phyloP scores from a whole-genome alignment of 202 grass and related monocot species.

The Schoenoplectus tabernaemontani region DNA sequence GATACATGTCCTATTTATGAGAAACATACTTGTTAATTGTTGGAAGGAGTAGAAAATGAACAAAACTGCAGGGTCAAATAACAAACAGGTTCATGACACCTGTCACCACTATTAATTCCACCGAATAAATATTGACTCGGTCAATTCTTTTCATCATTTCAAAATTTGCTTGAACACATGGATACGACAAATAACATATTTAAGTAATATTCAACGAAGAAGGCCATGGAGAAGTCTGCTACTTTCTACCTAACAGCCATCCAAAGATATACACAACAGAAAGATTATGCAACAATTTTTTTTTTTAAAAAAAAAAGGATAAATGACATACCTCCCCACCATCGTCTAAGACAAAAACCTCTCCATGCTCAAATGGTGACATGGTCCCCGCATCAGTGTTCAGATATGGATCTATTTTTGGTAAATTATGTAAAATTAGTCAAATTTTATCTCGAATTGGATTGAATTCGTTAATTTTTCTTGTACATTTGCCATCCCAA shows the following conservation, averaged over 20 bases:
- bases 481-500: not conserved
- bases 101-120: not conserved
- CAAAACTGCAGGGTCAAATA: not conserved
- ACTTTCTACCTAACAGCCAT: not conserved
- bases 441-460: not conserved
- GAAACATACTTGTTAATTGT: not conserved
- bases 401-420: slow-evolving; percentile 33
- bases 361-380: slow-evolving; percentile 38
- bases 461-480: not conserved
- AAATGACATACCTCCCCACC: slow-evolving; percentile 29
- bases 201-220: not conserved
- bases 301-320: not conserved
- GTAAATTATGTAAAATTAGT: not conserved
- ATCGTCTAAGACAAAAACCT: slow-evolving; percentile 39
- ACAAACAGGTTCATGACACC: not conserved
- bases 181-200: not conserved
- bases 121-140: not conserved
- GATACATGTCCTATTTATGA: not conserved
- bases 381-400: slow-evolving; percentile 41
- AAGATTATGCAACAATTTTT: slow-evolving; percentile 10
- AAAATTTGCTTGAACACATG: not conserved
- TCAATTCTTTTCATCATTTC: not conserved
- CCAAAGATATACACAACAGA: not conserved
- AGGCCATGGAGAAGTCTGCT: not conserved
- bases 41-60: not conserved